Evolutionary conservation across 495 filamentous ascomycete species (phyloP).

Genomic region (Rhypophila decipiens): DNA sequence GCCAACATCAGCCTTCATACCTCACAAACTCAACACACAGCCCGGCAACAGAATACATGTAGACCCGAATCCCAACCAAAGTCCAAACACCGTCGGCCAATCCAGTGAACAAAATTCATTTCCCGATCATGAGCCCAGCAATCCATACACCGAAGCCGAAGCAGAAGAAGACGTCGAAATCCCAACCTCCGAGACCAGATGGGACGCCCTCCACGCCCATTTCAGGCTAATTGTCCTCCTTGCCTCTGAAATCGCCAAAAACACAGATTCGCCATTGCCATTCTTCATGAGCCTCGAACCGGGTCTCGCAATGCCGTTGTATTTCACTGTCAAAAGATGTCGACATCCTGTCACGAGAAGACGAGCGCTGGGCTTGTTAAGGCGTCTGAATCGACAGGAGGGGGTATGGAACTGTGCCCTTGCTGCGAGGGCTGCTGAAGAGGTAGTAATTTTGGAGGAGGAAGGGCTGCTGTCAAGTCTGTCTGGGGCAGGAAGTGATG

Average conservation of each 20-base stretch:
- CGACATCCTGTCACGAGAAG: conserved; percentile 14
- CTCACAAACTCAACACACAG: too few relatives aligned
- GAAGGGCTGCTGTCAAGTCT: too few relatives aligned
- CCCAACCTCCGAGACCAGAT: conserved; percentile 8
- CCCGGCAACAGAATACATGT: too few relatives aligned
- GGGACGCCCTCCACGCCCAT: conserved; percentile 1
- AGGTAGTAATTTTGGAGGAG: conserved; percentile 10
- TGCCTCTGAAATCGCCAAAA: not conserved
- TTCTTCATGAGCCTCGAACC: conserved; percentile 19
- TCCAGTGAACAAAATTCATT: too few relatives aligned
- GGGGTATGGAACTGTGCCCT: conserved; percentile 15
- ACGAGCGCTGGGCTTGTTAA: conserved; percentile 10
- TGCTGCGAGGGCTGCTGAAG: conserved; percentile 6
- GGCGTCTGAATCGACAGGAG: conserved; percentile 13
- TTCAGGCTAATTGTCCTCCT: conserved; percentile 10
- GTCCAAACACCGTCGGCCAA: too few relatives aligned
- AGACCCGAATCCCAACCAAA: too few relatives aligned
- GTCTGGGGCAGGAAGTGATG: too few relatives aligned
- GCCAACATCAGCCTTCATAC: too few relatives aligned
- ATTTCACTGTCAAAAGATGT: conserved; percentile 8
- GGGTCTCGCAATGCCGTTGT: conserved; percentile 13
- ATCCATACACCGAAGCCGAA: too few relatives aligned
- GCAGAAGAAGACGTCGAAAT: not conserved
- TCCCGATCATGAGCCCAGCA: too few relatives aligned
- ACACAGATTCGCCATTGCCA: conserved; percentile 4